Evolutionary conservation across 805 yeast genomes (phyloP), one percentile per base, ranked within the genome.

Genomic region (Candida piceae): DNA sequence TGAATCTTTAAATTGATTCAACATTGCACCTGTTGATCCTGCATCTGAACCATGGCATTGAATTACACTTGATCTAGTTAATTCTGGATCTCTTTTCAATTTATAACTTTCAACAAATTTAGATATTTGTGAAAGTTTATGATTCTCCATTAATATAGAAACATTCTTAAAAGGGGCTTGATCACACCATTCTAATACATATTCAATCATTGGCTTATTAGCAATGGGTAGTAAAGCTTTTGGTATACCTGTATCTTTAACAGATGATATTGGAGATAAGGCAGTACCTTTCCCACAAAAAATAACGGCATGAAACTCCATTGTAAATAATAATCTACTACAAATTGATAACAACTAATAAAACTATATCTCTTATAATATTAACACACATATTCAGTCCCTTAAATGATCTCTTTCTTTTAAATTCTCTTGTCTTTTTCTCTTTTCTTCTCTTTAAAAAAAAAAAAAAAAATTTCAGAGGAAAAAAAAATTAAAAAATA

Each of bases 291-390:
- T 77, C 2, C 97, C 97, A 64, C 97, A 89, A 39, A 87, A 75
- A 16, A 90, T 76, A 33, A 90, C 72, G 1, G 96, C 97, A 54
- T 89, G 96, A 57, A 88, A 83, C 63, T 88, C 96, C 97, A 90
- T 89, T 30, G 21, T 41, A n/a, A n/a, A n/a, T n/a, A n/a, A n/a
- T n/a, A n/a, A n/a, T n/a, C n/a, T n/a, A n/a, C n/a, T n/a, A n/a
- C n/a, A n/a, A n/a, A n/a, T n/a, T n/a, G n/a, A n/a, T n/a, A n/a
- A n/a, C n/a, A n/a, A n/a, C n/a, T n/a, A n/a, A n/a, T n/a, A n/a
- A n/a, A n/a, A n/a, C n/a, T n/a, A n/a, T n/a, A n/a, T n/a, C n/a
- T n/a, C n/a, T n/a, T n/a, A n/a, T n/a, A n/a, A n/a, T n/a, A n/a
- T n/a, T n/a, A n/a, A n/a, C n/a, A n/a, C n/a, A n/a, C n/a, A n/a